Conservation (phyloP, 345 rosid genomes). For the Bruguiera parviflora region DNA sequence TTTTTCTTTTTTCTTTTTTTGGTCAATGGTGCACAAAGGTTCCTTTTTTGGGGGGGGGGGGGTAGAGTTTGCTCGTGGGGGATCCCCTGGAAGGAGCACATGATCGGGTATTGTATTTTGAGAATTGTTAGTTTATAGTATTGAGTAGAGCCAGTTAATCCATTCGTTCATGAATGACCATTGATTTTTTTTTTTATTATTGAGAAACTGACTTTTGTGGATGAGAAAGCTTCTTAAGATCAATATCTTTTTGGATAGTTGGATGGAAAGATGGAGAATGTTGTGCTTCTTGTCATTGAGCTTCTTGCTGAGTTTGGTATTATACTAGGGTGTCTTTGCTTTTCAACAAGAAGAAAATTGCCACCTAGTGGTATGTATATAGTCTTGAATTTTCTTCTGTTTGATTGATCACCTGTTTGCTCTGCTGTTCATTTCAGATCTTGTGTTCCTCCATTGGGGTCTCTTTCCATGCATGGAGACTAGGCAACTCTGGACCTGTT, state of each 20-base stretch:
- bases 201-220: not conserved
- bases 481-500: constrained; percentile 8
- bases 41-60: not conserved
- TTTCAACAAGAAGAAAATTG: not conserved
- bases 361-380: not conserved
- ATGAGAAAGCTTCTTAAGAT: too few species aligned
- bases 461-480: constrained; percentile 20
- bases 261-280: too few species aligned
- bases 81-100: constrained; percentile 18
- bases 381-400: not conserved
- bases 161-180: not conserved
- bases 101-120: constrained; percentile 1
- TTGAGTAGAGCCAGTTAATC: not conserved
- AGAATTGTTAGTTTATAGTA: not conserved
- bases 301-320: not conserved
- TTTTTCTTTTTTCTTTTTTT: too few species aligned
- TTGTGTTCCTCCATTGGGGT: constrained; percentile 1
- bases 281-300: not conserved
- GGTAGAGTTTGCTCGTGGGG: constrained; percentile 17
- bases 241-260: too few species aligned
- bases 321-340: not conserved
- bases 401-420: not conserved
- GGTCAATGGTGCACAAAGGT: constrained; percentile 19
- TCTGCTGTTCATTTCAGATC: constrained; percentile 17
- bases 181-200: not conserved